Evolutionary conservation across 768 basidiomycete genomes (phyloP), one percentile per base, ranked within the genome.

Genomic region (Phanerochaete carnosa): DNA sequence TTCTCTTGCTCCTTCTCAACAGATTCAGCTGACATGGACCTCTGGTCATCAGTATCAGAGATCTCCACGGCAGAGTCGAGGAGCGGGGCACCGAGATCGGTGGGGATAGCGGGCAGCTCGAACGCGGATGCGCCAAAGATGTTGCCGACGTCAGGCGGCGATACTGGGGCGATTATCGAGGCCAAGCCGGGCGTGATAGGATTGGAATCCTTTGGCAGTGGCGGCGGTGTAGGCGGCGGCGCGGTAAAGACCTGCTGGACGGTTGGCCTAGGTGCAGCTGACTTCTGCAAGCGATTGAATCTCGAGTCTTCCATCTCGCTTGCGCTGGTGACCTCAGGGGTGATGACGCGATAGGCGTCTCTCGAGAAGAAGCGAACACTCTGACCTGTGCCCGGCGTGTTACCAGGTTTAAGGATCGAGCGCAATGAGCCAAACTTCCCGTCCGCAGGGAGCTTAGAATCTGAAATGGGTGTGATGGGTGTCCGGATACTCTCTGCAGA

Each of bases 301-400:
- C 69, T 66, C 0, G 64, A 52, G 16, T 72, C 70, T 11, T 70
- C 69, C 16, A 68, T 69, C 50, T 76, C 71, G 57, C 69, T 70
- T 12, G 80, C 78, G 45, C 75, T 71, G 19, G 87, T 88, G 23
- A 79, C 73, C 46, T 90, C 85, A n/a, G 87, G 86, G 52, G 79
- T 88, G 66, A 87, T 83, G 25, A 82, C 75, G 63, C 80, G 85
- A 75, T 82, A 87, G 13, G 84, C 85, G 56, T 89, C 85, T 28
- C 84, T 80, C 28, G 88, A 84, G 71, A 90, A 89, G 75, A 91
- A 90, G 6, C 89, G 85, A 45, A 91, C 89, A 61, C 85, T 90
- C 69, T 86, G 85, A n/a, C 89, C 89, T 12, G 88, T 89, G 3
- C 86, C 88, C 16, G 89, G 89, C 0, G 88, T 87, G 50, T 85